These are phyloP conservation scores for Talaromyces nanjingensis DNA, from an alignment of 495 filamentous ascomycete genomes.

Conservation along the genomic window DNA sequence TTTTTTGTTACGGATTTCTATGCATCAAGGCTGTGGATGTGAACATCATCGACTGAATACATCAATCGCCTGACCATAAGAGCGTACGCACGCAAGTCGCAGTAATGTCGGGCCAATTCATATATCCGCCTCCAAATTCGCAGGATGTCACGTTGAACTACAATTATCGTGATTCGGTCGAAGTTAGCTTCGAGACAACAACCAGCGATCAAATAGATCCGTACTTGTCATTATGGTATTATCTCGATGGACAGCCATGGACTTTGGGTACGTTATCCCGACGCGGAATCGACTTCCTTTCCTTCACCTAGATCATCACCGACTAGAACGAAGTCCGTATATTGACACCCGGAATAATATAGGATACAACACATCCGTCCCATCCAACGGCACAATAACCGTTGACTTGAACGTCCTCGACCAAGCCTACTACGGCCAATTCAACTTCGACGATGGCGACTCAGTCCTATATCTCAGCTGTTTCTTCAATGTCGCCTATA, in stretches of 20 bases:
- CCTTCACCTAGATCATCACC: neutral
- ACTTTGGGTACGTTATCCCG: neutral
- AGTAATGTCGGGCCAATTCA: neutral
- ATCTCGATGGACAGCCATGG: constrained; percentile 1
- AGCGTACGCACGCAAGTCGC: neutral
- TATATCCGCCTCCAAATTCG: constrained; percentile 5
- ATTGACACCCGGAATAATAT: neutral
- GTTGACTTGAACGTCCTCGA: constrained; percentile 3
- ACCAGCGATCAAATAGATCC: neutral
- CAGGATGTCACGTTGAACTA: neutral
- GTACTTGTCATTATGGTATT: constrained; percentile 2
- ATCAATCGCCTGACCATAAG: neutral
- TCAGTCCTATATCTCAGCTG: constrained; percentile 4
- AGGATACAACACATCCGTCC: constrained; percentile 6
- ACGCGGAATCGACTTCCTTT: neutral
- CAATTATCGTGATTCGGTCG: constrained; percentile 3
- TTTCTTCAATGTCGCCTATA: constrained; percentile 2
- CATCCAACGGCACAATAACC: constrained; percentile 1
- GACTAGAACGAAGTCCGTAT: neutral
- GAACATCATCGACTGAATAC: neutral
- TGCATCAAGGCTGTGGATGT: neutral
- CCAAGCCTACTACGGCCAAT: constrained; percentile 5
- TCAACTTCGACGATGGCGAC: constrained; percentile 1
- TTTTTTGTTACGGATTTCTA: neutral
- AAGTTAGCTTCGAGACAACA: neutral